phyloP scores from a whole-genome alignment of 768 basidiomycete species.

The Rhizopogon vinicolor region DNA sequence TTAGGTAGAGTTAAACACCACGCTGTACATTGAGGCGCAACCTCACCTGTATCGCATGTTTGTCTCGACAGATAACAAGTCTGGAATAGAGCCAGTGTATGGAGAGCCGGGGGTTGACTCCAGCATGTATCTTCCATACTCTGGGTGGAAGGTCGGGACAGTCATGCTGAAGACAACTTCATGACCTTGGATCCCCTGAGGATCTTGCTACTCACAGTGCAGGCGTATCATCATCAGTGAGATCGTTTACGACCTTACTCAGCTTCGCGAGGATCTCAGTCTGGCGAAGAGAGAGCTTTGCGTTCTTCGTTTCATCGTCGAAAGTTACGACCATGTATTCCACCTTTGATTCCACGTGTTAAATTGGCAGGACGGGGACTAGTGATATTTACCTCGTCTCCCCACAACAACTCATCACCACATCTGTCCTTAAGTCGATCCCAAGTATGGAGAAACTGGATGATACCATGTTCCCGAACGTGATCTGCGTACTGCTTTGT shows the following conservation, averaged over 20 bases:
- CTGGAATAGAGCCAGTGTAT: constrained; percentile 82
- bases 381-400: constrained; percentile 76
- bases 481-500: constrained; percentile 85
- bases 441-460: constrained; percentile 94
- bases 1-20: constrained; percentile 4
- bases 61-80: constrained; percentile 83
- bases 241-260: constrained; percentile 58
- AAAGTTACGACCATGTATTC: constrained; percentile 95
- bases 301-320: constrained; percentile 73
- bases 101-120: constrained; percentile 97
- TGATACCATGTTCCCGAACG: constrained; percentile 88
- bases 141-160: constrained; percentile 92
- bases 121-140: constrained; percentile 98
- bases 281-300: constrained; percentile 89
- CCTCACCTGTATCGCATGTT: constrained; percentile 91
- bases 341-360: constrained; percentile 45
- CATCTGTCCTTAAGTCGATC: constrained; percentile 84
- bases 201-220: constrained; percentile 44
- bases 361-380: not conserved
- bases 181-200: not conserved
- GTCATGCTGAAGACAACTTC: constrained; percentile 42
- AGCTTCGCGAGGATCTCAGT: constrained; percentile 88
- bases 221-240: constrained; percentile 46
- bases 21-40: not conserved
- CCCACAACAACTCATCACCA: constrained; percentile 94